These are phyloP conservation scores for Trichoderma aggressivum DNA, from an alignment of 2,329 filamentous ascomycete species.

Conservation along the genomic window DNA sequence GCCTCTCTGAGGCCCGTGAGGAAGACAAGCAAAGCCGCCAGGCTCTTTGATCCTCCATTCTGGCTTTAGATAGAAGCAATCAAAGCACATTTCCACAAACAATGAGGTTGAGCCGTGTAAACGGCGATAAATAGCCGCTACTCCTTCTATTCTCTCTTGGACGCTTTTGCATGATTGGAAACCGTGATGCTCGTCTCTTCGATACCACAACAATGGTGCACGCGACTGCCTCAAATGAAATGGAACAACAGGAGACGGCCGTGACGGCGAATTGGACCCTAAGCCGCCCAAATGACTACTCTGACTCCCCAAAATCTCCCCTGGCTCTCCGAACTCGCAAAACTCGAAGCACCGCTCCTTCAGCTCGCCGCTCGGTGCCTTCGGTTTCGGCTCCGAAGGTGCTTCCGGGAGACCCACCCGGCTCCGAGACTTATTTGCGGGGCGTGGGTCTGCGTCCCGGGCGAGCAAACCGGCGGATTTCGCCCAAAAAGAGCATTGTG, in stretches of 20 bases:
- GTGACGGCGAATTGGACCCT: background rate
- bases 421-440: background rate
- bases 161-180: background rate
- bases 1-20: background rate
- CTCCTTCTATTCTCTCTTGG: background rate
- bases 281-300: background rate
- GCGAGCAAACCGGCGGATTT: background rate
- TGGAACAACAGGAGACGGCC: background rate
- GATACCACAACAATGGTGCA: background rate
- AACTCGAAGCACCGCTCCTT: background rate
- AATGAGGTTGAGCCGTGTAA: background rate
- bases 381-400: background rate
- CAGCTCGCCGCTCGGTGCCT: background rate
- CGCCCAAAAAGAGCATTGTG: background rate
- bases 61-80: conserved; percentile 7
- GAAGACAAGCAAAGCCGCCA: background rate
- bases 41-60: conserved; percentile 10
- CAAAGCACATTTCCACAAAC: conserved; percentile 2
- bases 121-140: background rate
- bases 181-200: background rate
- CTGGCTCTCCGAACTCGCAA: background rate
- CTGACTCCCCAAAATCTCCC: background rate
- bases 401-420: background rate
- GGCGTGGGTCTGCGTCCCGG: background rate
- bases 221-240: background rate